These are phyloP conservation scores for Orbilia quercus DNA, from an alignment of 2,329 filamentous ascomycete species.

Conservation along the genomic window DNA sequence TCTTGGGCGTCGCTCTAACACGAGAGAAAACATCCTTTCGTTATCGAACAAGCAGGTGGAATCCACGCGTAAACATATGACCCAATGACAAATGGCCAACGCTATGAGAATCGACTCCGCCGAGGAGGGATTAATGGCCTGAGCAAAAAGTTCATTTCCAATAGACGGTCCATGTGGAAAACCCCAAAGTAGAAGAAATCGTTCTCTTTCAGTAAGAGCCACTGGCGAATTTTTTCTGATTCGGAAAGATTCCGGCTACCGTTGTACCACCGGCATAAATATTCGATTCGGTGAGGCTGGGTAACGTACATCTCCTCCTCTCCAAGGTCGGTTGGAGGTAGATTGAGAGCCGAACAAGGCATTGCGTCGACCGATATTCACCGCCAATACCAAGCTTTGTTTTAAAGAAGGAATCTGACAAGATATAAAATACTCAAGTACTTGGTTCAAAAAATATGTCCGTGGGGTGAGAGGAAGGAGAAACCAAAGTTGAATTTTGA, in stretches of 20 bases:
- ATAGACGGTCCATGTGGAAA: background rate
- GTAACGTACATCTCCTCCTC: background rate
- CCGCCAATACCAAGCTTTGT: too few relatives aligned
- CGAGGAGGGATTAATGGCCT: background rate
- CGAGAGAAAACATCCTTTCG: too few relatives aligned
- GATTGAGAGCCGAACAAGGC: background rate
- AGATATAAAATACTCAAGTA: too few relatives aligned
- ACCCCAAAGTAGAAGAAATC: conserved; percentile 9
- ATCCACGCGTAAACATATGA: too few relatives aligned
- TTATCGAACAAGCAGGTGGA: too few relatives aligned
- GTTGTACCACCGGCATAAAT: background rate
- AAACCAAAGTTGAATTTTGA: too few relatives aligned
- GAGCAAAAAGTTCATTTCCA: background rate
- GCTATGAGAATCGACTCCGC: too few relatives aligned
- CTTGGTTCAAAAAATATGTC: too few relatives aligned
- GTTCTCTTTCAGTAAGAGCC: background rate
- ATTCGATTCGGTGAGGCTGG: conserved; percentile 4
- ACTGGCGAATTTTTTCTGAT: background rate
- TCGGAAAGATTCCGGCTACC: conserved; percentile 6
- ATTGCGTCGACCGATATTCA: background rate
- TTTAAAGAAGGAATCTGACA: too few relatives aligned
- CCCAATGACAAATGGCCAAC: too few relatives aligned
- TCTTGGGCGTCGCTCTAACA: too few relatives aligned
- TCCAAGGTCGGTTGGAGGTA: background rate
- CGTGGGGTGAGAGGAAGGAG: too few relatives aligned